phyloP scores from a whole-genome alignment of 768 basidiomycete genomes.

The Boletus reticuloceps region DNA sequence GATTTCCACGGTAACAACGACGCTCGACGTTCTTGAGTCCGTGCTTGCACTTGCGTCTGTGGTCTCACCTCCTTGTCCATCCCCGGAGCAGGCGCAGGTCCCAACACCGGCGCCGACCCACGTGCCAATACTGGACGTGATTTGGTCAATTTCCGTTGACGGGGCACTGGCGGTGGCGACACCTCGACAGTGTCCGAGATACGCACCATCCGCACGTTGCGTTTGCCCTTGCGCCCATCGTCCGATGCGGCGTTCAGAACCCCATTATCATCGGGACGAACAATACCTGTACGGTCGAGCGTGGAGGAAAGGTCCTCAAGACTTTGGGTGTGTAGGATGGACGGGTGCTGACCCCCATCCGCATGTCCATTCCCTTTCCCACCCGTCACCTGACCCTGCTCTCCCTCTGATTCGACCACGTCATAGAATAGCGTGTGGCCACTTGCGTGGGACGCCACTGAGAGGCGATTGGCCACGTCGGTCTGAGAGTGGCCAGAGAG shows the following conservation, averaged over 20 bases:
- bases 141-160: slow-evolving; percentile 26
- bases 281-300: slow-evolving; percentile 17
- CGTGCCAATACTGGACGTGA: slow-evolving; percentile 3
- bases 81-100: not conserved
- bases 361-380: not conserved
- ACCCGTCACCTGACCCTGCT: not conserved
- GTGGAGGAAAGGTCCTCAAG: slow-evolving; percentile 24
- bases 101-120: not conserved
- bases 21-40: slow-evolving; percentile 8
- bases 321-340: slow-evolving; percentile 18
- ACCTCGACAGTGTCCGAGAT: slow-evolving; percentile 26
- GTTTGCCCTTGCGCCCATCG: slow-evolving; percentile 8
- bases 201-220: slow-evolving; percentile 23
- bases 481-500: slow-evolving; percentile 6
- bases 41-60: not conserved
- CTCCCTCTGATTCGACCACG: slow-evolving; percentile 8
- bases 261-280: not conserved
- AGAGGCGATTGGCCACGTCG: slow-evolving; percentile 19
- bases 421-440: slow-evolving; percentile 30
- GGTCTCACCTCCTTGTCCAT: not conserved
- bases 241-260: not conserved
- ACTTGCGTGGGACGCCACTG: slow-evolving; percentile 21
- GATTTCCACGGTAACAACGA: slow-evolving; percentile 26
- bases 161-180: slow-evolving; percentile 9
- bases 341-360: not conserved